These are phyloP conservation scores for Musa acuminata DNA, from an alignment of 176 grass and related monocot genomes.

Conservation along the genomic window DNA sequence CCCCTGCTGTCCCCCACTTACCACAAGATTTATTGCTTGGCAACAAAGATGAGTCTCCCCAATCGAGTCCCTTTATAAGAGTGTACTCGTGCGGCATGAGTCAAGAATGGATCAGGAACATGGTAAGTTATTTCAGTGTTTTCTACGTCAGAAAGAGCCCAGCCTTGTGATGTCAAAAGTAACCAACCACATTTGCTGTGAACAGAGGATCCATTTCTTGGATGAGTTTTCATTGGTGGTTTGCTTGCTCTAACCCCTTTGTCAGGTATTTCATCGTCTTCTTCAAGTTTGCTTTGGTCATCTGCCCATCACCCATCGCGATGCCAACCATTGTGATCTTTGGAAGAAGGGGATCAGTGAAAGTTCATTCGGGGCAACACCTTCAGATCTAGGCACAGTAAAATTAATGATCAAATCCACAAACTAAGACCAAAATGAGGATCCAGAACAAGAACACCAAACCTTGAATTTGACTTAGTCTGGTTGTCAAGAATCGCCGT, in stretches of 20 bases:
- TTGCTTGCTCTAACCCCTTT: slow-evolving; percentile 63
- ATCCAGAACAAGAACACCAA: not conserved
- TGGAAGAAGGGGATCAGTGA: slow-evolving; percentile 47
- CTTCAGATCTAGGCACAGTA: slow-evolving; percentile 23
- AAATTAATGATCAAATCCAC: slow-evolving; percentile 13
- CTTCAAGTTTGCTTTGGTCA: slow-evolving; percentile 63
- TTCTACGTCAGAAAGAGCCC: slow-evolving; percentile 17
- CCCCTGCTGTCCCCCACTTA: not conserved
- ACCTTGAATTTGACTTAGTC: not conserved
- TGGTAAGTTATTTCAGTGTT: not conserved
- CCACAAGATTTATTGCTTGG: not conserved
- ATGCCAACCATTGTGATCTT: slow-evolving; percentile 84
- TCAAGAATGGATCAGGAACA: not conserved
- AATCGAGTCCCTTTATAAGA: not conserved
- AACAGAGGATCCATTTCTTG: slow-evolving; percentile 67
- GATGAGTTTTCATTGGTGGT: slow-evolving; percentile 28
- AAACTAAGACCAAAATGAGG: not conserved
- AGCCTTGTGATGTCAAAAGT: slow-evolving; percentile 49
- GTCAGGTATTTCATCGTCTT: slow-evolving; percentile 73
- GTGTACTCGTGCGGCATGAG: not conserved
- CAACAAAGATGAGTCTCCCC: not conserved
- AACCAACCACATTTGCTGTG: slow-evolving; percentile 72
- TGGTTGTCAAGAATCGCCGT: too few relatives aligned
- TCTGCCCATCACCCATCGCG: slow-evolving; percentile 53
- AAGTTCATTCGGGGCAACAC: slow-evolving; percentile 16